Percentiles rank a stretch among this genome's conserved stretches.
phyloP scores from a whole-genome alignment of 2,329 filamentous ascomycete genomes.

The Fusarium sp. region DNA sequence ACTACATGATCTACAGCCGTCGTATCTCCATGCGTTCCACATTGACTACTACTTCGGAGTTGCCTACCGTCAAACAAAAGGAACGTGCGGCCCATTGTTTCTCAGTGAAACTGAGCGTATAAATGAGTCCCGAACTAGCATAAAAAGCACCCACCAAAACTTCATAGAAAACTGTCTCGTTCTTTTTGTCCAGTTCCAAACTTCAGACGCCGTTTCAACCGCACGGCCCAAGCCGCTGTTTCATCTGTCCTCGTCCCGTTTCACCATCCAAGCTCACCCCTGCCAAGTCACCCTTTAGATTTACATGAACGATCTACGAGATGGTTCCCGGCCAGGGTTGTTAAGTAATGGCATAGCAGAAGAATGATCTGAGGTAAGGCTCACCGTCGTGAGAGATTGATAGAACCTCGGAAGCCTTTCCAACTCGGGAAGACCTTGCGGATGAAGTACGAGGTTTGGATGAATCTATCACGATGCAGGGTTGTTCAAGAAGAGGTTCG shows the following conservation, averaged over 20 bases:
- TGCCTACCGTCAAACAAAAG: not conserved
- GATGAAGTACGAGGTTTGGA: not conserved
- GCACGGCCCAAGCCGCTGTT: constrained; percentile 20
- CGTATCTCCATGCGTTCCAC: not conserved
- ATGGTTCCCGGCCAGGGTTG: not conserved
- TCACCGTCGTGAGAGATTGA: constrained; percentile 18
- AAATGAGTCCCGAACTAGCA: not conserved
- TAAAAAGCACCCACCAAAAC: not conserved
- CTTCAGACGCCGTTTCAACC: constrained; percentile 5
- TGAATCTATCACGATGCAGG: constrained; percentile 11
- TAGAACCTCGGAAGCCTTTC: constrained; percentile 22
- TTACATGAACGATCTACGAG: not conserved
- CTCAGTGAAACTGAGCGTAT: constrained; percentile 9
- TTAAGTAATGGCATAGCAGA: not conserved
- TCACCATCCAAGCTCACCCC: constrained; percentile 16
- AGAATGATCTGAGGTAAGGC: constrained; percentile 6
- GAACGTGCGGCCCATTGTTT: not conserved
- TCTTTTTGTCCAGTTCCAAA: not conserved
- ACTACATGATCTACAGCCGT: not conserved
- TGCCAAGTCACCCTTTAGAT: not conserved
- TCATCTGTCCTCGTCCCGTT: constrained; percentile 23
- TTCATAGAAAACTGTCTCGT: fast-evolving
- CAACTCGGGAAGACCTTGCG: constrained; percentile 32
- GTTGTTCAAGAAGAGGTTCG: not conserved
- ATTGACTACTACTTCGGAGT: constrained; percentile 9